Evolutionary conservation across 2,329 filamentous ascomycete genomes (phyloP), one percentile per base, ranked within the genome.

Genomic region (Penicillium digitatum): DNA sequence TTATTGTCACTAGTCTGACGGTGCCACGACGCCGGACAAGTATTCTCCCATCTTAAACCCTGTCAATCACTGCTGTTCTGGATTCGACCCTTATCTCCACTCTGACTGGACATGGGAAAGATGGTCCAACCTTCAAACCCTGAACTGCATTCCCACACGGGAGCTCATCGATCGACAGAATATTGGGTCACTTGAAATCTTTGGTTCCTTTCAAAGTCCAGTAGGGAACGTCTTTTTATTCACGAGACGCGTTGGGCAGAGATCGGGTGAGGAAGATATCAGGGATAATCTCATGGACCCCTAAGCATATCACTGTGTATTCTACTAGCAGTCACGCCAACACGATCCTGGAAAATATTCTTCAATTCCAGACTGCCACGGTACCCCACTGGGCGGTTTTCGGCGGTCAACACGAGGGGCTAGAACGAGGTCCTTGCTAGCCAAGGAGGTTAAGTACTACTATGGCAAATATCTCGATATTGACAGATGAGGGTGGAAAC

Each of bases 331-430:
- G 31, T 22, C 35, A 31, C 51, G 51, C 51, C n/a, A 54, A 51
- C 32, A 18, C 47, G 26, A 49, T 35, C 8, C 14, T 22, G 20
- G 27, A 7, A 44, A 44, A 16, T 27, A 38, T 31, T 44, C 34
- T 51, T 18, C 10, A 40, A 51, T 32, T 52, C 27, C 18, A 53
- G 49, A 48, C 35, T 42, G 47, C 47, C 52, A 54, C 40, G 38
- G 31, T 51, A 54, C 52, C 26, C 52, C 52, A 54, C 52, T 45
- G 52, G 52, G 47, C 52, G 52, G 52, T 43, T 50, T 54, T 54
- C 32, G 39, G 46, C 39, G 46, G 32, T 54, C 27, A 12, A 39
- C 12, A 49, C 11, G 26, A 38, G 16, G 50, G 52, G 52, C 52
- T 54, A 51, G 52, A 54, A 34, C 52, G 52, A 20, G 52, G 52